Base-by-base conservation (phyloP, 805 yeast genomes). In the Groenewaldozyma tartarivorans region DNA sequence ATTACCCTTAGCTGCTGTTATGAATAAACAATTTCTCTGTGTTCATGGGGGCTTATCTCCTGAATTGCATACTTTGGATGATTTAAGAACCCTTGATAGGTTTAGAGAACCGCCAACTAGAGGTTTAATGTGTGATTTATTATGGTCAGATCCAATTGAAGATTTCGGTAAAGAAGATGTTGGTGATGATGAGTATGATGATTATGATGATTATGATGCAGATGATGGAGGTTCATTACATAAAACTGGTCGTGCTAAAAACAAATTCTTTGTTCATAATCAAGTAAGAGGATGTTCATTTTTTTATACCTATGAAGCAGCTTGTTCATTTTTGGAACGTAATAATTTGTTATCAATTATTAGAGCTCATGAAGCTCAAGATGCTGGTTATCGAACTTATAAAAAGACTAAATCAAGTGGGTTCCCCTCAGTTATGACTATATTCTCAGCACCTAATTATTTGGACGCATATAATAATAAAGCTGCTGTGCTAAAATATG, bases 321-420 rank as follows among this genome's bases (percentile, higher is more conserved):
- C 81, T 2, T 81, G 92, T 53, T 74, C 74, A 35, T 90, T 90
- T 53, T 66, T 90, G 52, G 81, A 81, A 50, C 68, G 77, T 39
- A 90, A 86, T 32, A 81, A 84, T 18, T 64, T 90, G 29, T 65
- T 90, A 24, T 81, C 87, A n/a, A 75, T 90, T 27, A 85, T 90
- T 35, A 71, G 98, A 44, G 97, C 96, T 1, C 98, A 90, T 60
- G 96, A 90, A 63, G 96, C 96, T 1, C 98, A 90, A 62, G 96
- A 90, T 61, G 88, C 92, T 6, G 98, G 98, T 29, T 90, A 88
- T 62, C 69, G 96, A 57, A 92, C 92, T 85, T 90, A 90, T 63
- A 81, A 80, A 52, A 76, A 84, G 49, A 84, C 95, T 1, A 73
- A 75, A 46, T 71, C 82, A 3, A 78, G 87, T 55, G 94, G 94